Evolutionary conservation across 805 yeast species (phyloP).

Genomic region (Yarrowia alimentaria): DNA sequence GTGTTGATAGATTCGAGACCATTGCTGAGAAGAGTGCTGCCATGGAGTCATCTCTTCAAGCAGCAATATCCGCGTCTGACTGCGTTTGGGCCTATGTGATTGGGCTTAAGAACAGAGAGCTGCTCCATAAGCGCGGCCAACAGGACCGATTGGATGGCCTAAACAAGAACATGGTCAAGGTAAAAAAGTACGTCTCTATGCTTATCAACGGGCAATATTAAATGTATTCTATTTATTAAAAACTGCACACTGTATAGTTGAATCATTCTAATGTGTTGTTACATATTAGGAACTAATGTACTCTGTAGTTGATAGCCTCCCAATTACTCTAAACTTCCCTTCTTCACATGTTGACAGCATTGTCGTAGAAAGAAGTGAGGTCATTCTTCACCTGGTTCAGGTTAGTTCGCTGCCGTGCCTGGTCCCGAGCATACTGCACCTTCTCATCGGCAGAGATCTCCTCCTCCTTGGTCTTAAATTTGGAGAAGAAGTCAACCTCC

Average conservation of each 20-base stretch:
- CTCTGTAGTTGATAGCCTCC: no score
- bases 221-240: neutral
- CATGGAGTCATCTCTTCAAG: constrained; percentile 19
- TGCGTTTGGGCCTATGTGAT: constrained; percentile 24
- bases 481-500: constrained; percentile 8
- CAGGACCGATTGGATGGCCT: constrained; percentile 15
- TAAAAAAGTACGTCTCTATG: constrained; percentile 17
- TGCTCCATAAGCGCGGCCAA: constrained; percentile 12
- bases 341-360: constrained; percentile 17
- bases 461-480: constrained; percentile 13
- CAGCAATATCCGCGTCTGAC: constrained; percentile 9
- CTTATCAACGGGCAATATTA: constrained; percentile 17
- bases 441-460: constrained; percentile 13
- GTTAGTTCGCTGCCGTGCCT: constrained; percentile 15
- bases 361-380: constrained; percentile 17
- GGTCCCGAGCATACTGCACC: constrained; percentile 12
- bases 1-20: constrained; percentile 22
- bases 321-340: no score
- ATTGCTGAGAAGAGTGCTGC: constrained; percentile 7
- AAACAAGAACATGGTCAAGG: constrained; percentile 17
- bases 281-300: no score
- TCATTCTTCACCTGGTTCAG: constrained; percentile 13
- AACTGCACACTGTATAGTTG: no score
- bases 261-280: no score
- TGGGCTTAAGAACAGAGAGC: constrained; percentile 5